Evolutionary conservation across 331 rosid species (phyloP).

Genomic region (Phaseolus coccineus): DNA sequence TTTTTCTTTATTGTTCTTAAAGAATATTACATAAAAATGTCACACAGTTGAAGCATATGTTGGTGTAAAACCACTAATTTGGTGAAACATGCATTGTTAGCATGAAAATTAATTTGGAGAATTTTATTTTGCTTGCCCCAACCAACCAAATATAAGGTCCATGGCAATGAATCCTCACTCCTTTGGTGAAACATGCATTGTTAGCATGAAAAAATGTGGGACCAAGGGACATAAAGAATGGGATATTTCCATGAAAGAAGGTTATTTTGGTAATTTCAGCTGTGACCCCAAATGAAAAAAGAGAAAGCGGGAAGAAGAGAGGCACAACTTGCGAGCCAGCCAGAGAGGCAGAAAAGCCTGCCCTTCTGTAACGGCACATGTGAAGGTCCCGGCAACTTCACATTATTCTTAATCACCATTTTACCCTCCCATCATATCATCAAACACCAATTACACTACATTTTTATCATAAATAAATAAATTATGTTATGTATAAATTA

Average conservation of each 20-base stretch:
- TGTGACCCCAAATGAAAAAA: constrained; percentile 54
- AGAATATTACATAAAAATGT: too few relatives aligned
- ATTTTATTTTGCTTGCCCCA: neutral
- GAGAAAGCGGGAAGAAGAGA: constrained; percentile 59
- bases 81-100: too few relatives aligned
- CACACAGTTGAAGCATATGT: too few relatives aligned
- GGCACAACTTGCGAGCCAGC: constrained; percentile 72
- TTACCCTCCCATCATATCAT: constrained; percentile 40
- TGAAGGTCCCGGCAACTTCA: constrained; percentile 61
- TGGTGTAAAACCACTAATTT: too few relatives aligned
- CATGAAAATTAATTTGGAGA: too few relatives aligned
- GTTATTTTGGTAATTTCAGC: constrained; percentile 42
- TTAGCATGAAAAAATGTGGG: constrained; percentile 7
- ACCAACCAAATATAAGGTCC: constrained; percentile 24
- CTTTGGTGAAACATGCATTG: constrained; percentile 2
- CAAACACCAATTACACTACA: neutral
- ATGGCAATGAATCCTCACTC: constrained; percentile 31
- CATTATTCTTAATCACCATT: constrained; percentile 12
- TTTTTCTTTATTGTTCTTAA: too few relatives aligned
- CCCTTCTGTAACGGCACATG: constrained; percentile 83
- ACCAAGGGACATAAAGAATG: constrained; percentile 30
- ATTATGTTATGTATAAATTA: too few relatives aligned
- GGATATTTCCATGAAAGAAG: constrained; percentile 42
- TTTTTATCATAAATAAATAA: neutral
- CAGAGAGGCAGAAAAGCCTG: constrained; percentile 71